Base-by-base conservation (phyloP, 2,329 filamentous ascomycete species). In the Ustulina deusta region DNA sequence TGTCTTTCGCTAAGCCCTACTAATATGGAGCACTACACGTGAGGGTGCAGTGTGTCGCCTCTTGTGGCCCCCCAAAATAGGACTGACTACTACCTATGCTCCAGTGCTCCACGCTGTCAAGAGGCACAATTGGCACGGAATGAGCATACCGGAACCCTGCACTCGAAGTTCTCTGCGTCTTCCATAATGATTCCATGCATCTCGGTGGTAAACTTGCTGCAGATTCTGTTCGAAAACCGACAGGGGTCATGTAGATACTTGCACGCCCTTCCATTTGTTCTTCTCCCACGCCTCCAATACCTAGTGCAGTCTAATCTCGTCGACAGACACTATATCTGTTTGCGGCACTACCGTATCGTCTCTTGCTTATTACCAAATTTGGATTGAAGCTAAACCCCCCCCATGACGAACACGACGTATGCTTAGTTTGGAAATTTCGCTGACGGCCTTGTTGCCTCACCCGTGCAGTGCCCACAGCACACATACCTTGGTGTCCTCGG, bases 1-100 rank as follows among this genome's bases (percentile, higher is more conserved):
- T 68, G 51, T 61, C 42, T 44, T 54, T 67, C 66, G 66, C 69
- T 71, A 69, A 71, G 69, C 69, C 69, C 61, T 71, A 65, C 9
- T 20, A 64, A 40, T 48, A 70, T 66, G 66, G 63, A 62, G 66
- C 59, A 54, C 42, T n/a, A 29, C 22, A 29, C 48, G 25, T 51
- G 15, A 36, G 6, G 22, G 10, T 11, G 51, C 25, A 15, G 6
- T 13, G 46, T 49, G 46, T 11, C 20, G 49, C 22, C 54, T n/a
- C n/a, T 17, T 29, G 36, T 42, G 54, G 66, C 71, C 71, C 71
- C 71, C 69, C 71, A 72, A 72, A 72, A 72, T 72, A 72, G 71
- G 59, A 61, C 69, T 71, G 69, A 72, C 70, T 56, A 34, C 61
- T 65, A 36, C 34, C n/a, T 36, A 36, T 6, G 34, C 6, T 40